Conservation (phyloP, 2,329 filamentous ascomycete species). For the Mariannaea elegans region DNA sequence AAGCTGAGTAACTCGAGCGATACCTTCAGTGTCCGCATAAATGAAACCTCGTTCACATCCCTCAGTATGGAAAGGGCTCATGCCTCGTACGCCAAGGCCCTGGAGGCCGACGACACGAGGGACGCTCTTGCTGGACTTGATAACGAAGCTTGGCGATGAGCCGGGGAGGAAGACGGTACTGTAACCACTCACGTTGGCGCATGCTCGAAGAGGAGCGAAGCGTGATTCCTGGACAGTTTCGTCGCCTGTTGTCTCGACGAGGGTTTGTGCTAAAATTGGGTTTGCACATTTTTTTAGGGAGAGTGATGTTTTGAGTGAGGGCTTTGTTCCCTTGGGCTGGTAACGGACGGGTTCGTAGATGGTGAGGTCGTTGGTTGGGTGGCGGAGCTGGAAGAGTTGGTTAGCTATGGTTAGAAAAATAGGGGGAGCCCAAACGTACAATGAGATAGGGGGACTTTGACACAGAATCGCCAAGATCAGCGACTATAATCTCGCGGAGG, state of each 20-base stretch:
- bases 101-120: constrained; percentile 80
- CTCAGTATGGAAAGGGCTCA: constrained; percentile 80
- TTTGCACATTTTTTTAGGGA: constrained; percentile 82
- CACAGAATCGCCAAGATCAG: constrained; percentile 82
- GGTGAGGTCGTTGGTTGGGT: constrained; percentile 81
- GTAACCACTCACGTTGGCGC: constrained; percentile 77
- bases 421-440: constrained; percentile 57
- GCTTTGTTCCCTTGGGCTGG: constrained; percentile 47
- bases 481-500: constrained; percentile 81
- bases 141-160: constrained; percentile 78
- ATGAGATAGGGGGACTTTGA: constrained; percentile 81
- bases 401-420: not conserved
- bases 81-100: constrained; percentile 71
- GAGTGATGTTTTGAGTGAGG: constrained; percentile 63
- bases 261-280: constrained; percentile 68
- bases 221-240: constrained; percentile 57
- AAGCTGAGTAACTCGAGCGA: constrained; percentile 77
- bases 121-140: constrained; percentile 81
- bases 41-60: constrained; percentile 85
- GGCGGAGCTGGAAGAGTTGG: constrained; percentile 68
- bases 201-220: constrained; percentile 63
- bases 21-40: constrained; percentile 78
- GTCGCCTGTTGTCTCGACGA: constrained; percentile 59
- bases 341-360: constrained; percentile 83
- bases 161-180: constrained; percentile 86